Evolutionary conservation across 2,329 filamentous ascomycete genomes (phyloP).

Genomic region (Fusarium compactum): DNA sequence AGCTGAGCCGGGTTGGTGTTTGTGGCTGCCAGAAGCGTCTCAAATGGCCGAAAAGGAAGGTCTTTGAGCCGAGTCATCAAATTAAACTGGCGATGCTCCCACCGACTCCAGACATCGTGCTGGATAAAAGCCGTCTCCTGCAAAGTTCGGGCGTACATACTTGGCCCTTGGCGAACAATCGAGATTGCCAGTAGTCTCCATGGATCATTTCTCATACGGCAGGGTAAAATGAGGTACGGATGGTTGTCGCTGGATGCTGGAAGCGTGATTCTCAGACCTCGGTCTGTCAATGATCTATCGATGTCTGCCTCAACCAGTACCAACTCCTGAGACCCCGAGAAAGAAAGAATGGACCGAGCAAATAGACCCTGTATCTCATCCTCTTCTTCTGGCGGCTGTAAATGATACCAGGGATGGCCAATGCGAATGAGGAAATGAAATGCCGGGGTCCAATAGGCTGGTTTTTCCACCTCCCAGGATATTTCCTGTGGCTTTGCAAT

Average conservation of each 20-base stretch:
- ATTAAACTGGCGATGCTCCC: no score
- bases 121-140: no score
- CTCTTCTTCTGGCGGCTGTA: neutral
- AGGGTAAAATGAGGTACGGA: neutral
- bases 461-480: neutral
- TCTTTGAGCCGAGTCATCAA: no score
- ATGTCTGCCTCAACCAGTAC: neutral
- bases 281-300: neutral
- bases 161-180: neutral
- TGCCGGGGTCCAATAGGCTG: neutral
- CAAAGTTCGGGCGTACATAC: no score
- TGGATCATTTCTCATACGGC: neutral
- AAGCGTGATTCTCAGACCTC: neutral
- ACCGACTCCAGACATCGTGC: no score
- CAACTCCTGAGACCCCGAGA: neutral
- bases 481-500: neutral
- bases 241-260: neutral
- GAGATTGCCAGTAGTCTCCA: neutral
- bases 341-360: neutral
- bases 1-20: no score
- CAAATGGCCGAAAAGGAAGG: no score
- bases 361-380: neutral
- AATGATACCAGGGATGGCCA: neutral
- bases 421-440: neutral
- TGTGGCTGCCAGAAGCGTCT: no score